Evolutionary conservation across 768 basidiomycete species (phyloP).

Genomic region (Termitomyces sp.): DNA sequence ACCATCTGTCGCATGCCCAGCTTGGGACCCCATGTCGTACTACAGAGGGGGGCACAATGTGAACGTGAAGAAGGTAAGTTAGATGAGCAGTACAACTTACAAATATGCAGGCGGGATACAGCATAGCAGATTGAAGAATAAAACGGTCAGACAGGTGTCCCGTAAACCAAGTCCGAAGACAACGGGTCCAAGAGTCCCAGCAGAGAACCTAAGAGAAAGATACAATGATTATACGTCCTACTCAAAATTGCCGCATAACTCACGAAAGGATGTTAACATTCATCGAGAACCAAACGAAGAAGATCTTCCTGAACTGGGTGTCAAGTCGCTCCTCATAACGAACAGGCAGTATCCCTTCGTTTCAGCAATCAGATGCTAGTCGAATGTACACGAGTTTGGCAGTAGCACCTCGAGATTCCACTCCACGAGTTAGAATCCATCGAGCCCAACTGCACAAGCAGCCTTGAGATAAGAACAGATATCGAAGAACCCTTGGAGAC

Average conservation of each 20-base stretch:
- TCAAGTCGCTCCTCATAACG: slow-evolving; percentile 51
- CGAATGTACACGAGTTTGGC: not conserved
- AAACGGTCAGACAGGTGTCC: slow-evolving; percentile 58
- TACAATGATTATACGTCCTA: not conserved
- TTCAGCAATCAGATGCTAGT: not conserved
- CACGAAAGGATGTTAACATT: slow-evolving; percentile 66
- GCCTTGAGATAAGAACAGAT: not conserved
- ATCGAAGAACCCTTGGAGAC: not conserved
- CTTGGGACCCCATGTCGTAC: slow-evolving; percentile 74
- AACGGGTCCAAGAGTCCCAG: slow-evolving; percentile 63
- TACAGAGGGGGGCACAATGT: slow-evolving; percentile 9
- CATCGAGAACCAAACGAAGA: slow-evolving; percentile 74
- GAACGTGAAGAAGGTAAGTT: not conserved
- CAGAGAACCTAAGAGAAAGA: slow-evolving; percentile 43
- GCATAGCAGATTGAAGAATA: slow-evolving; percentile 64
- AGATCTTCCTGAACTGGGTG: slow-evolving; percentile 59
- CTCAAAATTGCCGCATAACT: slow-evolving; percentile 7
- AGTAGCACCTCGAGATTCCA: slow-evolving; percentile 28
- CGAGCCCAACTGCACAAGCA: slow-evolving; percentile 9
- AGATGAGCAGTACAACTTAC: slow-evolving; percentile 23
- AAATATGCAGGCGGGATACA: slow-evolving; percentile 59
- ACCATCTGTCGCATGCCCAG: slow-evolving; percentile 87
- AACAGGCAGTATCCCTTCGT: slow-evolving; percentile 51
- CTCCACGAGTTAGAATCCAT: slow-evolving; percentile 20
- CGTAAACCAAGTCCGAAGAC: slow-evolving; percentile 54